These are phyloP conservation scores for Hanseniaspora lindneri DNA, from an alignment of 805 yeast genomes.

Conservation along the genomic window DNA sequence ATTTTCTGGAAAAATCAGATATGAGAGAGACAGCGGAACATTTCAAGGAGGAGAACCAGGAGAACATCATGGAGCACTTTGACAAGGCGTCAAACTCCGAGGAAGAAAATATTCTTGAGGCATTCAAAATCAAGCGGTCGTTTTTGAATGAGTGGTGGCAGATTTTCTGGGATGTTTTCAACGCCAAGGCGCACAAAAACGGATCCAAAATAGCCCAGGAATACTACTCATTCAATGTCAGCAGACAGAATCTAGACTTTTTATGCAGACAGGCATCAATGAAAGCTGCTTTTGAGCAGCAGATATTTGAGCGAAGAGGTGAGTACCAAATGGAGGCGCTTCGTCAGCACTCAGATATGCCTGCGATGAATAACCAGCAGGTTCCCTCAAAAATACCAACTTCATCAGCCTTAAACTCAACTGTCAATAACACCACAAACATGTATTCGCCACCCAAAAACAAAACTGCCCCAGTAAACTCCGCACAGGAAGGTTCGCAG, in stretches of 20 bases:
- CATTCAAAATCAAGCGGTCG: constrained; percentile 46
- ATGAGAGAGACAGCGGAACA: constrained; percentile 59
- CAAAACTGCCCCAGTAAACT: neutral
- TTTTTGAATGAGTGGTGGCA: constrained; percentile 93
- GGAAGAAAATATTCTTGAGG: constrained; percentile 27
- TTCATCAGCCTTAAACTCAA: no score
- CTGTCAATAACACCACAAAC: no score
- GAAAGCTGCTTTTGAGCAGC: constrained; percentile 37
- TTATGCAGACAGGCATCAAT: constrained; percentile 36
- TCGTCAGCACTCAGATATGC: constrained; percentile 19
- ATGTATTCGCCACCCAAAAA: neutral
- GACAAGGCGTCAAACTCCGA: constrained; percentile 17
- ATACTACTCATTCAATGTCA: constrained; percentile 51
- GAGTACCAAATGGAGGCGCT: constrained; percentile 29
- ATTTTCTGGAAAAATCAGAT: constrained; percentile 65
- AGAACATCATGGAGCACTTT: constrained; percentile 41
- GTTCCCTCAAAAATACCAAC: no score
- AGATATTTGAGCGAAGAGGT: constrained; percentile 31
- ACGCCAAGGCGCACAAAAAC: constrained; percentile 60
- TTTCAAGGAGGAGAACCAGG: constrained; percentile 46
- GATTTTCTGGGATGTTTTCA: constrained; percentile 86
- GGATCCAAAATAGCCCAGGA: constrained; percentile 55
- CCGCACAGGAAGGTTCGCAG: neutral
- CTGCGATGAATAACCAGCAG: neutral
- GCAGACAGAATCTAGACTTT: constrained; percentile 50